Evolutionary conservation across 2,329 filamentous ascomycete genomes (phyloP).

Genomic region (Alternaria atra): DNA sequence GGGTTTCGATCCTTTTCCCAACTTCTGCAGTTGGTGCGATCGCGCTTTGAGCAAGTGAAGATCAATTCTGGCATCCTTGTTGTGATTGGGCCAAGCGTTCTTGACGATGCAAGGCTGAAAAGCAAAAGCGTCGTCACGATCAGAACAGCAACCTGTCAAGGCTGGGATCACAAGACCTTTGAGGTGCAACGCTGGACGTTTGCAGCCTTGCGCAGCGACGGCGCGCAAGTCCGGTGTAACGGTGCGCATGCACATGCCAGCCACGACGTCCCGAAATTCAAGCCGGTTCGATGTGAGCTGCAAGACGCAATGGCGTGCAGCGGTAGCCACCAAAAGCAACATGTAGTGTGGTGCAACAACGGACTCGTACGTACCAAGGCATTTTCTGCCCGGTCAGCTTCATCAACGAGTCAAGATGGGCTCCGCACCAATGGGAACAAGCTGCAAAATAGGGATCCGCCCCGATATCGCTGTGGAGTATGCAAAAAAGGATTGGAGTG

Average conservation of each 20-base stretch:
- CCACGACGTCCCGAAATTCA: constrained; percentile 2
- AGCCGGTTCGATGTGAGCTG: not conserved
- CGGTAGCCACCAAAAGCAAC: constrained; percentile 1
- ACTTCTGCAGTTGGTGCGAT: not conserved
- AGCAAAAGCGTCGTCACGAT: constrained; percentile 7
- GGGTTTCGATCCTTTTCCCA: not conserved
- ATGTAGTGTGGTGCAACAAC: constrained; percentile 1
- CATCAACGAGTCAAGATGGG: not conserved
- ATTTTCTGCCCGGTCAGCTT: not conserved
- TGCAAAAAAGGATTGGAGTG: not conserved
- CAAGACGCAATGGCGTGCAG: constrained; percentile 13
- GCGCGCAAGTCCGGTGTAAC: constrained; percentile 1
- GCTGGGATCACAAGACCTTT: not conserved
- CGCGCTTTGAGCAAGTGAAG: not conserved
- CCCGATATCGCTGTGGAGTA: not conserved
- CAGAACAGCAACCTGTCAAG: not conserved
- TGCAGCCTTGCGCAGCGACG: constrained; percentile 8
- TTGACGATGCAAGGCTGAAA: not conserved
- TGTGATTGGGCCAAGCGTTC: constrained; percentile 9
- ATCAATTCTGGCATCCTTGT: not conserved
- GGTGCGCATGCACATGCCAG: constrained; percentile 1
- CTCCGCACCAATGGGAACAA: not conserved
- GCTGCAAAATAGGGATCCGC: not conserved
- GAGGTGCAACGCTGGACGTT: not conserved
- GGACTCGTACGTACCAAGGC: not conserved